A percentile compares a stretch with the other conserved stretches of the same genome.
Evolutionary conservation across 176 grass and related monocot species (phyloP).

Genomic region (Aegilops tauschii): DNA sequence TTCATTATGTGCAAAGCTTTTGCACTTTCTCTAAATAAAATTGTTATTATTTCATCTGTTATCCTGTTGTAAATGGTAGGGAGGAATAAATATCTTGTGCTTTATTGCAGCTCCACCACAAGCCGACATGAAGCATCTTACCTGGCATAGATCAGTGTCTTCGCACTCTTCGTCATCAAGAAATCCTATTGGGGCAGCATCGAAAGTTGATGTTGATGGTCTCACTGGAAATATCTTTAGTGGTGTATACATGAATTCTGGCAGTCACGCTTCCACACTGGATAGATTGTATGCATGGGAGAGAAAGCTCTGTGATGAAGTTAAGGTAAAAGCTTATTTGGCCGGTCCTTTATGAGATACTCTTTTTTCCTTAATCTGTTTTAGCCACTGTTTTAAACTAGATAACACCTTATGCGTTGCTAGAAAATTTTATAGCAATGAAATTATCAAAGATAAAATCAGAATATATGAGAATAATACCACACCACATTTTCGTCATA

Average conservation of each 20-base stretch:
- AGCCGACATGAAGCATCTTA: constrained; percentile 70
- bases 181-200: constrained; percentile 55
- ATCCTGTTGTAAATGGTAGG: neutral
- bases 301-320: constrained; percentile 97
- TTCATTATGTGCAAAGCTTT: neutral
- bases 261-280: constrained; percentile 90
- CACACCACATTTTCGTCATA: too few relatives aligned
- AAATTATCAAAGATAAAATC: too few relatives aligned
- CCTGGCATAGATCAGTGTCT: constrained; percentile 87
- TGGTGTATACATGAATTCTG: constrained; percentile 87
- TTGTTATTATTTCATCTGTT: constrained; percentile 10
- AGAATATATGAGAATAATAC: too few relatives aligned
- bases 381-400: constrained; percentile 9
- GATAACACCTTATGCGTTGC: too few relatives aligned
- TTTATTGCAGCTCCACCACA: constrained; percentile 66
- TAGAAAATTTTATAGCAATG: too few relatives aligned
- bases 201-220: constrained; percentile 58
- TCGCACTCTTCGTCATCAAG: constrained; percentile 88
- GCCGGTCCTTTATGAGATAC: neutral
- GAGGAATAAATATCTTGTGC: constrained; percentile 19
- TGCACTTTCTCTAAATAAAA: neutral
- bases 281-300: constrained; percentile 98
- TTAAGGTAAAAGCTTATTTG: constrained; percentile 65
- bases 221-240: constrained; percentile 61
- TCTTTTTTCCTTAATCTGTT: constrained; percentile 12